Evolutionary conservation across 2,329 filamentous ascomycete genomes (phyloP).

Genomic region (Domatiomyces globalis): DNA sequence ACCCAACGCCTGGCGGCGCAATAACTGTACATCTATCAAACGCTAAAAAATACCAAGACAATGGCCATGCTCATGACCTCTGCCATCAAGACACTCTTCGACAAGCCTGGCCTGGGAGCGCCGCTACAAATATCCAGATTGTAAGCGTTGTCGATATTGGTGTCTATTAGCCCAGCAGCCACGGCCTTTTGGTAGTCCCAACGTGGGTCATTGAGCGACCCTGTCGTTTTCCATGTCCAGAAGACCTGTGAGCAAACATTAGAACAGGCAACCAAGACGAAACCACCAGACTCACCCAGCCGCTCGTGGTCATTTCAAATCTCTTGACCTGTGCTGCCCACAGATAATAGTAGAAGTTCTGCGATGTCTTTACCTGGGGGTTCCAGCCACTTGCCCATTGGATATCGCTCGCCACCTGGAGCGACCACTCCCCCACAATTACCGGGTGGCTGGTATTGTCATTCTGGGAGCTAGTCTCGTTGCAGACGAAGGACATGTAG

Average conservation of each 20-base stretch:
- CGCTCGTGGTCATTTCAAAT: conserved; percentile 34
- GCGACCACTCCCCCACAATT: conserved; percentile 46
- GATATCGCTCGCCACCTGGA: conserved; percentile 38
- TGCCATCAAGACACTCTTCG: neutral
- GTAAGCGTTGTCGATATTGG: conserved; percentile 19
- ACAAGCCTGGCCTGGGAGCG: neutral
- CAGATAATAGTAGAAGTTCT: conserved; percentile 41
- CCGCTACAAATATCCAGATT: conserved; percentile 7
- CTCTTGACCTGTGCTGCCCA: conserved; percentile 43
- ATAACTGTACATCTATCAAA: neutral
- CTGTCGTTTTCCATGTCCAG: conserved; percentile 43
- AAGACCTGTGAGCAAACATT: conserved; percentile 23
- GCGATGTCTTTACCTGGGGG: conserved; percentile 26
- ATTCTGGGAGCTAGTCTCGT: conserved; percentile 30
- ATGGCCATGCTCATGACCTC: neutral
- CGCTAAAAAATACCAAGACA: neutral
- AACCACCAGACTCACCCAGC: conserved; percentile 34
- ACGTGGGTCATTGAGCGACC: conserved; percentile 26
- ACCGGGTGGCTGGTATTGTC: conserved; percentile 24
- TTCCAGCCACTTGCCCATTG: conserved; percentile 34
- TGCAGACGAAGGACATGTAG: conserved; percentile 41
- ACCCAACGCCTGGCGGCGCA: neutral
- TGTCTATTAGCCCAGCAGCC: conserved; percentile 28
- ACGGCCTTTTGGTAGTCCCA: conserved; percentile 38
- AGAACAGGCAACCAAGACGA: neutral